phyloP scores from a whole-genome alignment of 495 filamentous ascomycete species.

The Oidiodendron maius region DNA sequence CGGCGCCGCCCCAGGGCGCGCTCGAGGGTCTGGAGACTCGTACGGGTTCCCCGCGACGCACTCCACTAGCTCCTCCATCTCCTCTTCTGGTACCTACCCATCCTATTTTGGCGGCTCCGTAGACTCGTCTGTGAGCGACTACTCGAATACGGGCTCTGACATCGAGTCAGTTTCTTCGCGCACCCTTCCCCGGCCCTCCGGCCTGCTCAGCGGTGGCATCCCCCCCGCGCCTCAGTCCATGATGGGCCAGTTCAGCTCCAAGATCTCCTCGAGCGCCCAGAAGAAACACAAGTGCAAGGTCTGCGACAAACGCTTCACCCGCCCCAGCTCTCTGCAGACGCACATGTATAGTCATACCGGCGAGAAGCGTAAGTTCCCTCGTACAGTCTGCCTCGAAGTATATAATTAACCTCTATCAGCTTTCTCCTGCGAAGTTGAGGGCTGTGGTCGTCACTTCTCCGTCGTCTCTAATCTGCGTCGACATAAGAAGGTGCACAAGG shows the following conservation, averaged over 20 bases:
- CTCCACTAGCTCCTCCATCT: conserved; percentile 92
- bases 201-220: conserved; percentile 55
- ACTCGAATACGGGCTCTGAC: conserved; percentile 82
- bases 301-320: conserved; percentile 97
- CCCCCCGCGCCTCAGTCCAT: conserved; percentile 90
- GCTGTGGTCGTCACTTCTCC: conserved; percentile 94
- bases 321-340: conserved; percentile 92
- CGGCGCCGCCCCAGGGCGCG: conserved; percentile 45
- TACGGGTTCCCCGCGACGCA: conserved; percentile 91
- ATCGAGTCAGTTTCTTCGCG: conserved; percentile 74
- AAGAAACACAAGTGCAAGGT: conserved; percentile 99
- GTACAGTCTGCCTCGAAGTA: background rate
- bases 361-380: conserved; percentile 81
- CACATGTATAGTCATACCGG: conserved; percentile 99
- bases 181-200: conserved; percentile 74
- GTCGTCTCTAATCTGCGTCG: conserved; percentile 94
- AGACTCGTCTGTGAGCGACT: conserved; percentile 90
- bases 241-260: conserved; percentile 99
- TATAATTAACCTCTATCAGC: conserved; percentile 43
- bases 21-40: conserved; percentile 73
- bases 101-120: conserved; percentile 81
- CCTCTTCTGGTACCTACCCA: conserved; percentile 60
- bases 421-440: conserved; percentile 89
- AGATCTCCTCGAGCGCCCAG: conserved; percentile 89
- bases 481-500: conserved; percentile 95